Conservation (phyloP, 768 basidiomycete genomes). For the Termitomyces sp. region DNA sequence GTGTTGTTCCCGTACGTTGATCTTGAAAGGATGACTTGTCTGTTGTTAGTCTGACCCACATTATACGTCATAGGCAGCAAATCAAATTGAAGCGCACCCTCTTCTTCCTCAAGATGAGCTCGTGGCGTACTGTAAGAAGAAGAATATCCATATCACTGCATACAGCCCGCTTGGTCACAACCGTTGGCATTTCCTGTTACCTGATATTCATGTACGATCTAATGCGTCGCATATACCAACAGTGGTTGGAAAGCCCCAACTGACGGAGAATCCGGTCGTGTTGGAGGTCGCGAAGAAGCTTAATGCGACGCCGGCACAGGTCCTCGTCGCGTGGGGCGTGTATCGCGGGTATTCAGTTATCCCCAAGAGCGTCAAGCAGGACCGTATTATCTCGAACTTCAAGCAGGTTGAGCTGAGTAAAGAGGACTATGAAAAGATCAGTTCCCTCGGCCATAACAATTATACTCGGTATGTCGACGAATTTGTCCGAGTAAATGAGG, state of each 20-base stretch:
- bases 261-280: conserved; percentile 64
- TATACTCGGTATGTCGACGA: conserved; percentile 28
- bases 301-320: conserved; percentile 68
- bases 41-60: not conserved
- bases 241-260: conserved; percentile 57
- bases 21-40: not conserved
- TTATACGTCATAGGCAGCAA: conserved; percentile 37
- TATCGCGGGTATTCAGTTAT: conserved; percentile 77
- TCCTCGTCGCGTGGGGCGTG: conserved; percentile 77
- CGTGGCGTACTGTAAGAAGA: conserved; percentile 58
- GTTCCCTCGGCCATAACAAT: conserved; percentile 41
- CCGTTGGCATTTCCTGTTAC: conserved; percentile 33
- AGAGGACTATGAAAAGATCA: conserved; percentile 61
- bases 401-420: conserved; percentile 61
- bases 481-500: not conserved
- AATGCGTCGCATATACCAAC: not conserved
- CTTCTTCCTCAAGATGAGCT: conserved; percentile 72
- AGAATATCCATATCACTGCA: conserved; percentile 63
- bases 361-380: conserved; percentile 74
- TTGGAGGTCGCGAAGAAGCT: conserved; percentile 57
- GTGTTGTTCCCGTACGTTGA: conserved; percentile 58
- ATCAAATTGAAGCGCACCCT: conserved; percentile 85
- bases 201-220: not conserved
- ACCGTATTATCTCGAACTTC: conserved; percentile 73
- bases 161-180: conserved; percentile 80